phyloP scores from a whole-genome alignment of 1,284 basidiomycete genomes.

The Boletus holoroseus region DNA sequence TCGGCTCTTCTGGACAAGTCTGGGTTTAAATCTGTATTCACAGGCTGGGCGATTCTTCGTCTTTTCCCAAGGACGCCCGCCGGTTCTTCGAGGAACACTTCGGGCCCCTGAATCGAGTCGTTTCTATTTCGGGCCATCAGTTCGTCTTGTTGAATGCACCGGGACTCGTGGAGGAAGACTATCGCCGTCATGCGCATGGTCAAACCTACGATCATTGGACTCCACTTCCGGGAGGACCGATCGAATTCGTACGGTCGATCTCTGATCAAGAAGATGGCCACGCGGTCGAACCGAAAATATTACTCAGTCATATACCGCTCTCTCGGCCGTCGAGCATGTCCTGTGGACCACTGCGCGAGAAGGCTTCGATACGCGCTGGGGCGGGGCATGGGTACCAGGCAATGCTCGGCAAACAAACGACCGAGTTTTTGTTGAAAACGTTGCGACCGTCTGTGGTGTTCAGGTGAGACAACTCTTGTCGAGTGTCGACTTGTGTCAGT shows the following conservation, averaged over 20 bases:
- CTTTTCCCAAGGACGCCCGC: slow-evolving; percentile 57
- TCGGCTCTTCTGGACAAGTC: neutral
- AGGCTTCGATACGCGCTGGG: slow-evolving; percentile 66
- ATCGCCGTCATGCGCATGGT: slow-evolving; percentile 48
- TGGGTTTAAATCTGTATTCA: neutral
- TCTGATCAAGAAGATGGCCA: slow-evolving; percentile 29
- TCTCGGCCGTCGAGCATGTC: slow-evolving; percentile 63
- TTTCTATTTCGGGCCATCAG: slow-evolving; percentile 63
- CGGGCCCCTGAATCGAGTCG: slow-evolving; percentile 51
- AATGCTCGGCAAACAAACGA: slow-evolving; percentile 72
- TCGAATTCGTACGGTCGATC: slow-evolving; percentile 62
- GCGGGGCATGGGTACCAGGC: slow-evolving; percentile 81
- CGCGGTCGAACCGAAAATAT: slow-evolving; percentile 43
- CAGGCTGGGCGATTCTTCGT: slow-evolving; percentile 54
- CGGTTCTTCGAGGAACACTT: slow-evolving; percentile 65
- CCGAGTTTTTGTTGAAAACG: slow-evolving; percentile 60
- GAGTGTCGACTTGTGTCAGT: neutral
- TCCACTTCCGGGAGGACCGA: slow-evolving; percentile 52
- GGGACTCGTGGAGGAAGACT: slow-evolving; percentile 76
- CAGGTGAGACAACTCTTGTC: slow-evolving; percentile 45
- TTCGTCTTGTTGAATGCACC: slow-evolving; percentile 73
- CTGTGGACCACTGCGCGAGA: slow-evolving; percentile 75
- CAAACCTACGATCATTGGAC: slow-evolving; percentile 53
- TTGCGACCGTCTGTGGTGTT: slow-evolving; percentile 65
- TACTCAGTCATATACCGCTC: slow-evolving; percentile 82